These are phyloP conservation scores for Aphanoascus verrucosus DNA, from an alignment of 2,329 filamentous ascomycete species.

Conservation along the genomic window DNA sequence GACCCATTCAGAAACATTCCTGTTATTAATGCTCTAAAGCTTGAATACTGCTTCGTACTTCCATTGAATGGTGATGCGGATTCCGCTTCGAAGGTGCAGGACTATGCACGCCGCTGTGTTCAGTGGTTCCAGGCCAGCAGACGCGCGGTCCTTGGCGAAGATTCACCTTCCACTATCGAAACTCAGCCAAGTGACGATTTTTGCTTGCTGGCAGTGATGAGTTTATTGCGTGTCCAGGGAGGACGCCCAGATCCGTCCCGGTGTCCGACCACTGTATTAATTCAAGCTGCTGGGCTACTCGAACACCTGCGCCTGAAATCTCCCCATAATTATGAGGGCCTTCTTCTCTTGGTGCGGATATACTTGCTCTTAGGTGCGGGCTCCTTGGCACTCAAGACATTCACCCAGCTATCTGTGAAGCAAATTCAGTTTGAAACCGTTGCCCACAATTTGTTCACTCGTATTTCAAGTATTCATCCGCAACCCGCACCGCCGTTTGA, in stretches of 20 bases:
- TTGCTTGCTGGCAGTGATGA: conserved; percentile 35
- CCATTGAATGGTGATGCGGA: conserved; percentile 20
- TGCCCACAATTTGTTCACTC: conserved; percentile 39
- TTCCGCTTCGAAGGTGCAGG: conserved; percentile 24
- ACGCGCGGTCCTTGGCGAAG: conserved; percentile 17
- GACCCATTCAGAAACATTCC: conserved; percentile 23
- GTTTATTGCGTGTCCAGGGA: conserved; percentile 27
- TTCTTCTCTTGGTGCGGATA: conserved; percentile 36
- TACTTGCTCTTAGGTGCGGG: conserved; percentile 37
- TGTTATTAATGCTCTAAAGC: conserved; percentile 35
- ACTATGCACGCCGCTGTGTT: conserved; percentile 33
- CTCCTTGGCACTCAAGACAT: conserved; percentile 37
- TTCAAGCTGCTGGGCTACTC: conserved; percentile 28
- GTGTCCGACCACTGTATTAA: conserved; percentile 24
- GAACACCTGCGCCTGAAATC: conserved; percentile 33
- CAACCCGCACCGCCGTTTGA: conserved; percentile 32
- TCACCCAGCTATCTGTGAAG: conserved; percentile 38
- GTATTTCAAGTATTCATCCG: conserved; percentile 39
- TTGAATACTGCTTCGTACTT: conserved; percentile 34
- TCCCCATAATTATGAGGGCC: conserved; percentile 38
- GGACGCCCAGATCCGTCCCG: conserved; percentile 16
- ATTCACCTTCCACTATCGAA: conserved; percentile 30
- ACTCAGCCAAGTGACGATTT: conserved; percentile 37
- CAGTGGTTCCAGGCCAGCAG: conserved; percentile 23
- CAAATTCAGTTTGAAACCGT: conserved; percentile 41